Evolutionary conservation across 805 yeast species (phyloP).

Genomic region (Nakazawaea wyomingensis): DNA sequence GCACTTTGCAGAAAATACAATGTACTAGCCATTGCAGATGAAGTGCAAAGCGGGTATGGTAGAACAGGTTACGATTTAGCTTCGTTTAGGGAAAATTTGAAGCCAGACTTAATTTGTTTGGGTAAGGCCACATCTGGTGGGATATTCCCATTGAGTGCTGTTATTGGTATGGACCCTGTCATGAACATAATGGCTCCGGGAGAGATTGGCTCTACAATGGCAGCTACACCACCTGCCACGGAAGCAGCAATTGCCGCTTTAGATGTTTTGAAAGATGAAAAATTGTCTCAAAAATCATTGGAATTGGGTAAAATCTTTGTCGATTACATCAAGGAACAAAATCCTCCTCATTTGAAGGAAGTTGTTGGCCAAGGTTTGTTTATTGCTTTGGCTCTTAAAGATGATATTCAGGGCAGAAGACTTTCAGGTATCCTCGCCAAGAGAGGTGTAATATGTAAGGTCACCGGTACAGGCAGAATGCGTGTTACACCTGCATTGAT

Average conservation of each 20-base stretch:
- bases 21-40: conserved; percentile 24
- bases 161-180: conserved; percentile 18
- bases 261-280: conserved; percentile 23
- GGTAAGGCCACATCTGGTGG: conserved; percentile 26
- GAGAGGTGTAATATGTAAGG: conserved; percentile 20
- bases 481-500: conserved; percentile 25
- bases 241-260: conserved; percentile 25
- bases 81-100: conserved; percentile 18
- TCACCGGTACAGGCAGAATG: conserved; percentile 20
- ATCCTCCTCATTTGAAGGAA: conserved; percentile 14
- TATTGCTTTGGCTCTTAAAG: conserved; percentile 19
- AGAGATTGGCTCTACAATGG: conserved; percentile 26
- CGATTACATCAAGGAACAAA: conserved; percentile 14
- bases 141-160: conserved; percentile 22
- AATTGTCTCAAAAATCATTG: conserved; percentile 17
- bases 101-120: conserved; percentile 24
- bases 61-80: conserved; percentile 21
- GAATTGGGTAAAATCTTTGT: conserved; percentile 18
- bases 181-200: conserved; percentile 20
- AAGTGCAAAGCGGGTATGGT: conserved; percentile 26
- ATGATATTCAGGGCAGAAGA: conserved; percentile 17
- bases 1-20: conserved; percentile 22
- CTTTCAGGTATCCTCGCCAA: conserved; percentile 19
- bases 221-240: conserved; percentile 25
- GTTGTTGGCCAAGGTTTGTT: conserved; percentile 22